phyloP scores from a whole-genome alignment of 163 green algal genomes.

The Scenedesmus sp. region DNA sequence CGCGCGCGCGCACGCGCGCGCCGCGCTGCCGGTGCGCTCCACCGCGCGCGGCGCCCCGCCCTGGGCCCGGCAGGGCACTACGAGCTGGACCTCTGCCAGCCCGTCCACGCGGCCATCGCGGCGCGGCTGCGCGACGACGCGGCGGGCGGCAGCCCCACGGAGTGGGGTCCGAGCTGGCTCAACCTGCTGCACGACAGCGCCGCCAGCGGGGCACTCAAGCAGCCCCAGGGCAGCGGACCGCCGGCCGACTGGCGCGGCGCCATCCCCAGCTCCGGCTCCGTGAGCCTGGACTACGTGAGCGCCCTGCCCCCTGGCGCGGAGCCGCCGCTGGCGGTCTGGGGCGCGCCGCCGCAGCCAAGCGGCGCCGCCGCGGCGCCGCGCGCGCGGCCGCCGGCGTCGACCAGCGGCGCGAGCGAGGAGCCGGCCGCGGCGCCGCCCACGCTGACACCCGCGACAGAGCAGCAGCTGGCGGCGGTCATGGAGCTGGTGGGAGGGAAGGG shows the following conservation, averaged over 20 bases:
- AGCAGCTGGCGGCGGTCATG: slow-evolving; percentile 23
- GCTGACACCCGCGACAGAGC: slow-evolving; percentile 17
- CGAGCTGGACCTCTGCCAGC: slow-evolving; percentile 64
- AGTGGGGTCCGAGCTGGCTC: slow-evolving; percentile 59
- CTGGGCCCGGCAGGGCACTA: slow-evolving; percentile 61
- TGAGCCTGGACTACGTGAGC: slow-evolving; percentile 67
- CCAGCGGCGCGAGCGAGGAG: too few species aligned
- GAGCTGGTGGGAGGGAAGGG: too few species aligned
- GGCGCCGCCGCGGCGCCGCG: too few species aligned
- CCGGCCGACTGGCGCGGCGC: slow-evolving; percentile 59
- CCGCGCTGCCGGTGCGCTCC: too few species aligned
- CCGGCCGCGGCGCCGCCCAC: too few species aligned
- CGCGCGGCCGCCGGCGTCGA: too few species aligned
- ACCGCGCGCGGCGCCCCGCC: too few species aligned
- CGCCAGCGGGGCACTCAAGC: slow-evolving; percentile 28
- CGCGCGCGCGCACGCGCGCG: too few species aligned
- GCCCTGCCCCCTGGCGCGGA: slow-evolving; percentile 9
- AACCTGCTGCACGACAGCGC: slow-evolving; percentile 70
- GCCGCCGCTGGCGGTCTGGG: not conserved
- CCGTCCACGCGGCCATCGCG: slow-evolving; percentile 56
- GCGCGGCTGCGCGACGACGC: slow-evolving; percentile 63
- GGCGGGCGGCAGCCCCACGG: slow-evolving; percentile 43
- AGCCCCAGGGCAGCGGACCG: slow-evolving; percentile 52
- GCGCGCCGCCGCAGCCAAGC: not conserved
- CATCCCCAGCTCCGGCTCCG: slow-evolving; percentile 58